Base-by-base conservation (phyloP, 1,284 basidiomycete species). In the Entoloma clypeatum region DNA sequence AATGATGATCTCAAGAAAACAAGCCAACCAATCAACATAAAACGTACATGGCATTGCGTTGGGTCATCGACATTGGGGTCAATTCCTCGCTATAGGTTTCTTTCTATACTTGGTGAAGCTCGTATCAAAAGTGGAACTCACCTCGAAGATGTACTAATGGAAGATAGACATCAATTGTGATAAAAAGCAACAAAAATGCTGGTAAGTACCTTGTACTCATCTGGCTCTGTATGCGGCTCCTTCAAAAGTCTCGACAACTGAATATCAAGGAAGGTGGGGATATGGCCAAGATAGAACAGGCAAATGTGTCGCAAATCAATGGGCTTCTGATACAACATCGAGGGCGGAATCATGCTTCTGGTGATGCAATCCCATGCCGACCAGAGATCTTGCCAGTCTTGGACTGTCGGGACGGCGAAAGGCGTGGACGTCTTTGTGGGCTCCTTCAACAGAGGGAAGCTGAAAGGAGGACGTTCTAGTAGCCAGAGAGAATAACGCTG, bases 41-140 rank as follows among this genome's bases (percentile, higher is more conserved):
- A 13, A 68, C 81, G 44, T 59, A 91, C 87, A 58, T 94, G 91
- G 49, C 87, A 88, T 56, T 84, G 67, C 1, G 75, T 81, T 0
- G 92, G 90, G 58, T 94, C 87, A 47, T 95, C 88, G 26, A 95
- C 90, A 56, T 87, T 83, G 0, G 95, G 96, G 57, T 99, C 96
- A 51, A 99, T 97, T 5, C 95, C 95, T 26, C 95, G 81, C 80
- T 94, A 60, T 8, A 56, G 61, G 42, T 62, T 56, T 22, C 50
- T 32, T 59, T 48, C 52, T 44, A 34, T 26, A 36, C 14, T 11
- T 22, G 28, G 24, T 14, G 21, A 24, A 30, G 14, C n/a, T 13
- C 23, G 23, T 6, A 10, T 19, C 10, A 14, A 17, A 28, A 3
- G 10, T 18, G 27, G 34, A 45, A 45, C 60, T 31, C 56, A 84